Evolutionary conservation across 1,284 basidiomycete species (phyloP).

Genomic region (Pseudozyma thailandica): DNA sequence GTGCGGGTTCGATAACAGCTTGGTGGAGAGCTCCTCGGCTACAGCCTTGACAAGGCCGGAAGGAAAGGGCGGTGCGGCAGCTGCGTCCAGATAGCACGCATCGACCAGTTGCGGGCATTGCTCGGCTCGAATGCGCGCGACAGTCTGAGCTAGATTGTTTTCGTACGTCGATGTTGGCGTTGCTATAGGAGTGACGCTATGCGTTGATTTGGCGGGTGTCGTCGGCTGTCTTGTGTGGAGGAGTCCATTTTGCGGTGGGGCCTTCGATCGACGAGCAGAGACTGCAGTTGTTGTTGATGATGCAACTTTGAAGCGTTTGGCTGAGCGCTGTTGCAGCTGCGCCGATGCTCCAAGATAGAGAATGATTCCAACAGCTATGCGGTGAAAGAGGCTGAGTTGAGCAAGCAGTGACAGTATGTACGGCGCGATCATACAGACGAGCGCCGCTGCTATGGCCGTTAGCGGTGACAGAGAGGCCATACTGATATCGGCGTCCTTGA

Average conservation of each 20-base stretch:
- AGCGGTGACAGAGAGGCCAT: background rate
- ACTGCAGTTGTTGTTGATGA: background rate
- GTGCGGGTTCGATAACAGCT: constrained; percentile 66
- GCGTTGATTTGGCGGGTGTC: background rate
- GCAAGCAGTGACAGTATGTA: constrained; percentile 12
- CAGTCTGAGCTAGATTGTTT: constrained; percentile 6
- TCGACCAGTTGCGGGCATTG: constrained; percentile 39
- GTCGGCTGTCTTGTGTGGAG: background rate
- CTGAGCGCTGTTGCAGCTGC: constrained; percentile 17
- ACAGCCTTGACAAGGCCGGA: constrained; percentile 43
- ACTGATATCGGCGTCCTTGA: background rate
- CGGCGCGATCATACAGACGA: constrained; percentile 7
- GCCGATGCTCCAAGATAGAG: constrained; percentile 19
- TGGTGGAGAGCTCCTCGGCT: constrained; percentile 33
- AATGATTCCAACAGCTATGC: background rate
- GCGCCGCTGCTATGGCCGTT: constrained; percentile 2
- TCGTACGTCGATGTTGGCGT: no score
- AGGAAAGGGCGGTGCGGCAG: constrained; percentile 64
- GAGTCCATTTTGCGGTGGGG: background rate
- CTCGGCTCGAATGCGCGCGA: constrained; percentile 13
- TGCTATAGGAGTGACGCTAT: no score
- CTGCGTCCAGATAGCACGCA: constrained; percentile 64
- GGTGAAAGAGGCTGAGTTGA: constrained; percentile 5
- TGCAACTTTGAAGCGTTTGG: constrained; percentile 14
- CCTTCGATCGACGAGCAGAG: background rate